Base-by-base conservation (phyloP, 768 basidiomycete genomes). In the Hygrocybe punicea region DNA sequence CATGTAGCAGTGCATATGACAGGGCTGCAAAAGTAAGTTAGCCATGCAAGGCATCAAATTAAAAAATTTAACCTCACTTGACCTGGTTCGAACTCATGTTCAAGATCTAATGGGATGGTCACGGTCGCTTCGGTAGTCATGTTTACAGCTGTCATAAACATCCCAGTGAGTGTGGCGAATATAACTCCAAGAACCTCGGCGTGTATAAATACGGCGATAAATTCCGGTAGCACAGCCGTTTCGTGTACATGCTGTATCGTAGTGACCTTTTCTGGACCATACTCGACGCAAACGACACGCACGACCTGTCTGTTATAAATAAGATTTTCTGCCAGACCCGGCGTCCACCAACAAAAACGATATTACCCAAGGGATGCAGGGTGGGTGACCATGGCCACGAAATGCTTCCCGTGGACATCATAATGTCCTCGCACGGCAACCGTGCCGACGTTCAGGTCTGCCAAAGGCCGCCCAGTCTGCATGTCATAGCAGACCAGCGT, bases 341-440 rank as follows among this genome's bases (percentile, higher is more conserved):
- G n/a, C n/a, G 4, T 4, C 16, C 11, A 4, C 3, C 4, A 14
- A 42, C 6, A 42, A 51, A 6, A 29, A 34, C 13, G 17, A 36
- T 11, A 10, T 35, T 17, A 51, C 25, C 14, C 17, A 33, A 51
- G 4, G 25, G 17, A 36, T 16, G 16, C 19, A 8, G 6, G 10
- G 6, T 53, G 23, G 7, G 14, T 11, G 19, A 53, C 37, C 14
- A 53, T 10, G 21, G 37, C 52, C 21, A 53, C 40, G 2, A 48
- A 24, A 13, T 52, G 59, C 16, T 35, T 58, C 37, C 17, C 40
- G n/a, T 35, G 42, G 14, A 54, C 39, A 29, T 51, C 48, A 46
- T 60, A 53, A 35, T 53, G 52, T 6, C 37, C 59, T 34, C 54
- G 52, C 16, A 51, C 35, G 16, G 45, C 29, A 14, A 53, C 6